A percentile compares a stretch with the other conserved stretches of the same genome.
Conservation (phyloP, 495 filamentous ascomycete species). For the Ramalina intermedia region DNA sequence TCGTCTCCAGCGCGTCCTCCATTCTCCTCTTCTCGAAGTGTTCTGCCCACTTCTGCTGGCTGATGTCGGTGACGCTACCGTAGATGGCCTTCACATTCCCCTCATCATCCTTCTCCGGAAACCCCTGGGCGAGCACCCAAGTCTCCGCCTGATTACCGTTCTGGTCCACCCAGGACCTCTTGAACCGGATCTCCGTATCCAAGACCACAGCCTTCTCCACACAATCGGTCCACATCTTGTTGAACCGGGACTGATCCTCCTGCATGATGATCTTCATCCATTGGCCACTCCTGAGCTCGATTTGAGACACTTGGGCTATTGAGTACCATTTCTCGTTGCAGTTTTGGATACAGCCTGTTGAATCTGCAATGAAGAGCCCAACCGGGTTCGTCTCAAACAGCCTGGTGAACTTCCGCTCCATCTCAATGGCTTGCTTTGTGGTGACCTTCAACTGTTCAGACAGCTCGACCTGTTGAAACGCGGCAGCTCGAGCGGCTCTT, state of each 20-base stretch:
- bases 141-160: conserved; percentile 45
- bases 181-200: conserved; percentile 55
- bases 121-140: conserved; percentile 58
- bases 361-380: conserved; percentile 57
- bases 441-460: conserved; percentile 49
- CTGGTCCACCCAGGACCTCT: conserved; percentile 41
- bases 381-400: conserved; percentile 64
- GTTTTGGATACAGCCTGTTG: conserved; percentile 46
- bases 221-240: conserved; percentile 41
- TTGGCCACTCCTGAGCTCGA: conserved; percentile 29
- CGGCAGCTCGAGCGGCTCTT: conserved; percentile 48
- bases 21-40: conserved; percentile 42
- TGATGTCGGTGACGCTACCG: conserved; percentile 41
- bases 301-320: conserved; percentile 42
- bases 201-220: conserved; percentile 39
- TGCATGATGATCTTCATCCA: conserved; percentile 56
- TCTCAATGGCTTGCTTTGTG: conserved; percentile 54
- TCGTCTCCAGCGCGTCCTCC: conserved; percentile 48
- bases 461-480: conserved; percentile 49
- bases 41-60: conserved; percentile 31
- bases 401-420: conserved; percentile 55
- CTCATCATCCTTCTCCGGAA: conserved; percentile 43
- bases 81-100: conserved; percentile 54
- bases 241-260: conserved; percentile 41
- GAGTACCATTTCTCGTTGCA: conserved; percentile 63